phyloP scores from a whole-genome alignment of 2,329 filamentous ascomycete genomes.

The Geosmithia morbida region DNA sequence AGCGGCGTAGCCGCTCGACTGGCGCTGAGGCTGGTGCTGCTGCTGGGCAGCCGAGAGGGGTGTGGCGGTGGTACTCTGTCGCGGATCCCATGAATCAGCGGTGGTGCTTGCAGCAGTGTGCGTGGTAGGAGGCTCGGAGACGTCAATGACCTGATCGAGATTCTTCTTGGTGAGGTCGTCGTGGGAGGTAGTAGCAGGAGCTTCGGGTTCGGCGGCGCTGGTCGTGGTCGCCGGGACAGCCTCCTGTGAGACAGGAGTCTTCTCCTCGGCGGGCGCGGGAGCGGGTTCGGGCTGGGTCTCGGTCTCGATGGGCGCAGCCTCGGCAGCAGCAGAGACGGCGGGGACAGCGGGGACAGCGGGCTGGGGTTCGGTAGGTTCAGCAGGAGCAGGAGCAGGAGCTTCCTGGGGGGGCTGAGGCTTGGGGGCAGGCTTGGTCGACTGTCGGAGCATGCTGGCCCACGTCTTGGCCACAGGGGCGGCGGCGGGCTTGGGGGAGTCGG shows the following conservation, averaged over 20 bases:
- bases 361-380: conserved; percentile 12
- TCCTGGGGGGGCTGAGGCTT: conserved; percentile 29
- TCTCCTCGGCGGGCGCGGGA: conserved; percentile 19
- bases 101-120: conserved; percentile 80
- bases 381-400: conserved; percentile 16
- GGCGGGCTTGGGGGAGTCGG: conserved; percentile 22
- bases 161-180: conserved; percentile 84
- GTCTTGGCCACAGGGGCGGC: conserved; percentile 34
- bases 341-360: conserved; percentile 16
- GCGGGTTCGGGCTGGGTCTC: conserved; percentile 18
- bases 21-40: conserved; percentile 42
- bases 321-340: conserved; percentile 7
- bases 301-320: background rate
- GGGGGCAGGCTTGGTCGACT: conserved; percentile 41
- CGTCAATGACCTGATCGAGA: conserved; percentile 78
- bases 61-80: conserved; percentile 49
- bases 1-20: conserved; percentile 60
- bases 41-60: conserved; percentile 51
- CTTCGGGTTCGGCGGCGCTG: conserved; percentile 31
- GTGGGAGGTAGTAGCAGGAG: conserved; percentile 52
- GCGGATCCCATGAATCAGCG: conserved; percentile 71
- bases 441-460: no score
- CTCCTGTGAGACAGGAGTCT: conserved; percentile 17
- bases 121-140: conserved; percentile 60
- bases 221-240: conserved; percentile 10